Conservation (phyloP, 2,329 filamentous ascomycete genomes). For the Leptographium galeiforme region DNA sequence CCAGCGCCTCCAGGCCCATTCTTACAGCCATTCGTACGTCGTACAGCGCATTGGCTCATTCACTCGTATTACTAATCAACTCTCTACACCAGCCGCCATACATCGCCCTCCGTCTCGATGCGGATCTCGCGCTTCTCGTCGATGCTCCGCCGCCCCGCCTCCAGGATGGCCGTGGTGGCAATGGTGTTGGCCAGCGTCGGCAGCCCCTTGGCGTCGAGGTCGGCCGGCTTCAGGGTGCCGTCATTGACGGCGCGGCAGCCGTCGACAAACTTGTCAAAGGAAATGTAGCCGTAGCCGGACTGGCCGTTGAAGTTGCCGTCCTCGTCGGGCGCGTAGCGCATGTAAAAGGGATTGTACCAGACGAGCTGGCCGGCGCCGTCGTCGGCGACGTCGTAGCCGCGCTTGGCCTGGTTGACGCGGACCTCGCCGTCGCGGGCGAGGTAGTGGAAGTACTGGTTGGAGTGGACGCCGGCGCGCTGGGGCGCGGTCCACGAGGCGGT, state of each 20-base stretch:
- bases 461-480: constrained; percentile 86
- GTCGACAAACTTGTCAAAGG: constrained; percentile 92
- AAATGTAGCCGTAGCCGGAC: constrained; percentile 84
- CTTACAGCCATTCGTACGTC: too few relatives aligned
- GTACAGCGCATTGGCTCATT: too few relatives aligned
- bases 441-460: constrained; percentile 95
- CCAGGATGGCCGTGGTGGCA: constrained; percentile 80
- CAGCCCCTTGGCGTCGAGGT: constrained; percentile 67
- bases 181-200: constrained; percentile 83
- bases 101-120: constrained; percentile 52
- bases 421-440: constrained; percentile 76
- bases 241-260: constrained; percentile 68
- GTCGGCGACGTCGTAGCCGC: constrained; percentile 88
- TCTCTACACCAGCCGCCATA: constrained; percentile 49
- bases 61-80: neutral
- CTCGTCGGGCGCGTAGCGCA: constrained; percentile 88
- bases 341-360: constrained; percentile 94
- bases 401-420: constrained; percentile 76
- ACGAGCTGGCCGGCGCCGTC: constrained; percentile 56
- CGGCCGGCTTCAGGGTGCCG: constrained; percentile 55
- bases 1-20: too few relatives aligned
- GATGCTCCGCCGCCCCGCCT: constrained; percentile 72
- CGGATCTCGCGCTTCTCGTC: constrained; percentile 69
- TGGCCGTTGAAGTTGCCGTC: constrained; percentile 90
- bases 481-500: constrained; percentile 93